Conservation (phyloP, 352 stramenopile species). For the Phytophthora cajani region DNA sequence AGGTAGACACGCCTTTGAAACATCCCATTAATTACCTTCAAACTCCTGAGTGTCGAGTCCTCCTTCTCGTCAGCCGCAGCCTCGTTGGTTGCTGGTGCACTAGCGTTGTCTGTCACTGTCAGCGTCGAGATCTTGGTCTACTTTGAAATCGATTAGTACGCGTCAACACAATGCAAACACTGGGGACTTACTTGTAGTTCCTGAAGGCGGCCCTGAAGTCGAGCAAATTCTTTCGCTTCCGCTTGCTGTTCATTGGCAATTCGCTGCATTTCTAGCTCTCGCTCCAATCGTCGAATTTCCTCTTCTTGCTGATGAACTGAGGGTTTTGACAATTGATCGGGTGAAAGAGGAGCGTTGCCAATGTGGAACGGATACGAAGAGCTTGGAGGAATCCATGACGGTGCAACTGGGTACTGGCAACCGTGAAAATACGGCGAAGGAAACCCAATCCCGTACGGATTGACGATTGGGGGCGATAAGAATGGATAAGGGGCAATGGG, state of each 20-base stretch:
- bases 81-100: neutral
- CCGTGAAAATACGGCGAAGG: slow-evolving; percentile 19
- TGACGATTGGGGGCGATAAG: slow-evolving; percentile 11
- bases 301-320: slow-evolving; percentile 30
- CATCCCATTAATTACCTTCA: slow-evolving; percentile 42
- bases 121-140: slow-evolving; percentile 39
- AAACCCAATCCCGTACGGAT: slow-evolving; percentile 28
- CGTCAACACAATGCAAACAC: slow-evolving; percentile 6
- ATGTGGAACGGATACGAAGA: slow-evolving; percentile 8
- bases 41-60: slow-evolving; percentile 33
- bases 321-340: slow-evolving; percentile 13
- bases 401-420: slow-evolving; percentile 12
- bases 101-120: slow-evolving; percentile 13
- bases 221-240: slow-evolving; percentile 34
- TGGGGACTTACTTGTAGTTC: slow-evolving; percentile 33
- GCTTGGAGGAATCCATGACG: slow-evolving; percentile 15
- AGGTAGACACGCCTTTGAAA: neutral
- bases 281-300: slow-evolving; percentile 35
- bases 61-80: slow-evolving; percentile 25
- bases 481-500: slow-evolving; percentile 10
- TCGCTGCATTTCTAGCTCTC: slow-evolving; percentile 31
- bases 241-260: slow-evolving; percentile 23
- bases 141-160: slow-evolving; percentile 33
- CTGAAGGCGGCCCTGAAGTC: slow-evolving; percentile 29
- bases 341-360: neutral